Evolutionary conservation across 768 basidiomycete species (phyloP).

Genomic region (Termitomyces sp.): DNA sequence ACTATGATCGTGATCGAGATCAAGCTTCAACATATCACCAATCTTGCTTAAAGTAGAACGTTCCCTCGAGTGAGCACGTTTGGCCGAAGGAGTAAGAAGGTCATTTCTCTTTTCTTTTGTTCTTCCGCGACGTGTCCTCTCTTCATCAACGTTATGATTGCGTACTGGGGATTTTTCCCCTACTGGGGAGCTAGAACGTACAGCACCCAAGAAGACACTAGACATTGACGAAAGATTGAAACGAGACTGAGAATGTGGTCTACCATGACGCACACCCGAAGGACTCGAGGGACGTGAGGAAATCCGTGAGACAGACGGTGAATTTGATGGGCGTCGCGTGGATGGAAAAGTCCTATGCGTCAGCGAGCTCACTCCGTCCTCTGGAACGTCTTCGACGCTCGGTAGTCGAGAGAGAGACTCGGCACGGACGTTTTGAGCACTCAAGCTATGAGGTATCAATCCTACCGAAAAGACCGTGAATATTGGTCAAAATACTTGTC

Average conservation of each 20-base stretch:
- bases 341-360: constrained; percentile 8
- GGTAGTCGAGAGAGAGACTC: constrained; percentile 34
- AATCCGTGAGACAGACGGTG: constrained; percentile 3
- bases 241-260: constrained; percentile 32
- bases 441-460: constrained; percentile 10
- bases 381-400: constrained; percentile 34
- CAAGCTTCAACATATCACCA: constrained; percentile 34
- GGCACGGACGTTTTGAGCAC: constrained; percentile 10
- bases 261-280: constrained; percentile 6
- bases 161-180: constrained; percentile 8
- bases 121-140: constrained; percentile 26
- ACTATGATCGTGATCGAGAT: constrained; percentile 34
- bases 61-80: constrained; percentile 20
- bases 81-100: constrained; percentile 4
- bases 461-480: constrained; percentile 10
- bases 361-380: constrained; percentile 21
- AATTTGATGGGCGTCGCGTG: constrained; percentile 1
- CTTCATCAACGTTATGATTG: constrained; percentile 15
- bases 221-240: constrained; percentile 53
- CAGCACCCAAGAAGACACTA: constrained; percentile 40
- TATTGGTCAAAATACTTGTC: not conserved
- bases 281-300: constrained; percentile 12
- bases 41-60: constrained; percentile 30
- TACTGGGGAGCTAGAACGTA: constrained; percentile 43
- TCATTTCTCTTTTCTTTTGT: constrained; percentile 23